A percentile compares a stretch with the other conserved stretches of the same genome.
These are phyloP conservation scores for Aspergillus phoenicis DNA, from an alignment of 2,329 filamentous ascomycete species.

Conservation along the genomic window DNA sequence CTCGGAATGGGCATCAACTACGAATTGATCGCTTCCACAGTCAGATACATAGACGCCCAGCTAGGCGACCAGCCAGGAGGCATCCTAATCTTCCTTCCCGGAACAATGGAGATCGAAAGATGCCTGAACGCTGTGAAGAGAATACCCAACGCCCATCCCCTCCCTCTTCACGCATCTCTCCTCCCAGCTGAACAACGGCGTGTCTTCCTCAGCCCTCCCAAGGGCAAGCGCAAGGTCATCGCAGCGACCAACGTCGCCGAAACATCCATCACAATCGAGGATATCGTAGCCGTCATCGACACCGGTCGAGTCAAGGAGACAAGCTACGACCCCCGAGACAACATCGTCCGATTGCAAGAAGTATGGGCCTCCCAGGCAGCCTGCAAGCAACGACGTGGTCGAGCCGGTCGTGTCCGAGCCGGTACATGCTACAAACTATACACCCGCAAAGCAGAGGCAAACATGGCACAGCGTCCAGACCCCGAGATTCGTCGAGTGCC, in stretches of 20 bases:
- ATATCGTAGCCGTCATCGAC: constrained; percentile 94
- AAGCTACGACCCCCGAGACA: constrained; percentile 85
- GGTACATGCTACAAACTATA: constrained; percentile 96
- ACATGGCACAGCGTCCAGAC: constrained; percentile 86
- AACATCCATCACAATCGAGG: constrained; percentile 97
- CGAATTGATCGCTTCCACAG: constrained; percentile 76
- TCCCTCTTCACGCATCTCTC: constrained; percentile 90
- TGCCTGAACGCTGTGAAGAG: constrained; percentile 69
- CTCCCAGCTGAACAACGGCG: constrained; percentile 83
- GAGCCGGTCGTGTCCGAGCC: constrained; percentile 88
- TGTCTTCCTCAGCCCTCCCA: constrained; percentile 77
- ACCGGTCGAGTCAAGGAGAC: constrained; percentile 96
- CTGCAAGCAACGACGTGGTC: constrained; percentile 89
- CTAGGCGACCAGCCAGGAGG: constrained; percentile 75
- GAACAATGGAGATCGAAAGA: constrained; percentile 86
- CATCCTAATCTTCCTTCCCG: constrained; percentile 93
- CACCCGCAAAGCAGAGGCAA: constrained; percentile 76
- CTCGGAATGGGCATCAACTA: constrained; percentile 90
- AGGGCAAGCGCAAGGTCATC: constrained; percentile 85
- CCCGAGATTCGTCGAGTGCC: constrained; percentile 93
- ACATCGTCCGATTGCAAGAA: constrained; percentile 92
- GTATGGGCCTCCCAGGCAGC: constrained; percentile 93
- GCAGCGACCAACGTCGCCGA: constrained; percentile 96
- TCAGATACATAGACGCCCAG: constrained; percentile 77
- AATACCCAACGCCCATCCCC: constrained; percentile 70